Evolutionary conservation across 257 asterid species (phyloP).

Genomic region (Solanum boliviense): DNA sequence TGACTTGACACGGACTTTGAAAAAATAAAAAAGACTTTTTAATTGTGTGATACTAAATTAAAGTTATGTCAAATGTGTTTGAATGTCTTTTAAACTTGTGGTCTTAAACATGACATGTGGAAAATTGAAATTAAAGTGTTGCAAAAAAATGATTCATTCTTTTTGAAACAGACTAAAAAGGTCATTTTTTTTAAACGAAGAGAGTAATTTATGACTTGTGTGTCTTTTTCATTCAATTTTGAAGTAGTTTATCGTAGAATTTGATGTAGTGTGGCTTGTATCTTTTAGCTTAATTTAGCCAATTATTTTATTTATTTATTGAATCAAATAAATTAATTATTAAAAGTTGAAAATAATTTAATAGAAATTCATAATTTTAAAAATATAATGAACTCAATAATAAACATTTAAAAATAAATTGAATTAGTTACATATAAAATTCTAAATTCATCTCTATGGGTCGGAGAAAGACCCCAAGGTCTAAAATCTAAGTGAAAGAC

Average conservation of each 20-base stretch:
- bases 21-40: too few species aligned
- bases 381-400: not conserved
- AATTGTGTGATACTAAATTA: too few species aligned
- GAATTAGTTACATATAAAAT: not conserved
- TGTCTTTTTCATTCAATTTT: not conserved
- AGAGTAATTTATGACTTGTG: not conserved
- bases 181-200: too few species aligned
- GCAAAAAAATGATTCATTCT: too few species aligned
- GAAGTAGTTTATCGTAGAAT: not conserved
- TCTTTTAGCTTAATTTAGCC: not conserved
- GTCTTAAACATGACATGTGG: rapidly evolving
- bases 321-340: not conserved
- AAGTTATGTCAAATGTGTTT: not conserved
- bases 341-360: too few species aligned
- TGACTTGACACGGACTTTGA: rapidly evolving
- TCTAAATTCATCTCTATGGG: not conserved
- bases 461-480: not conserved
- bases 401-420: not conserved
- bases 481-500: not conserved
- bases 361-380: not conserved
- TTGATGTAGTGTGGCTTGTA: not conserved
- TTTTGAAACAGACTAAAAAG: too few species aligned
- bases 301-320: too few species aligned
- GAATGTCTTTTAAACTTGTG: not conserved
- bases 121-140: too few species aligned